Evolutionary conservation across 768 basidiomycete genomes (phyloP).

Genomic region (Mycena rosella): DNA sequence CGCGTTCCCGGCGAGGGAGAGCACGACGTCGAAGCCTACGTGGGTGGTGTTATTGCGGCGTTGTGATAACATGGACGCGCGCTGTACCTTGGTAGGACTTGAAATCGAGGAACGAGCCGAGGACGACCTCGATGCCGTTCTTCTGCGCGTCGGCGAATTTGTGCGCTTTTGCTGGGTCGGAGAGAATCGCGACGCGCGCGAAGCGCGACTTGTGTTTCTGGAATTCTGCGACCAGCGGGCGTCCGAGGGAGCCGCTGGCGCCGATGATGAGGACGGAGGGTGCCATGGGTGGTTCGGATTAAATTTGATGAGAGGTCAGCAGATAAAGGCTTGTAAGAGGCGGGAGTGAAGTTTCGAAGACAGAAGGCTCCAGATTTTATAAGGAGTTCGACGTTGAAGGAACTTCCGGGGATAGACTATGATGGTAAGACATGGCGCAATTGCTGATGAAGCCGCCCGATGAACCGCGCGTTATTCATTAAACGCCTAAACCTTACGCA

Average conservation of each 20-base stretch:
- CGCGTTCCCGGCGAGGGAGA: constrained; percentile 13
- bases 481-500: no score
- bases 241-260: constrained; percentile 11
- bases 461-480: no score
- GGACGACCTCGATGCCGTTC: constrained; percentile 15
- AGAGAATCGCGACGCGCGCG: constrained; percentile 8
- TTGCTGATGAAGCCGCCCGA: no score
- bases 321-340: no score
- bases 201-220: constrained; percentile 5
- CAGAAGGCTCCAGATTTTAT: no score
- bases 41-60: neutral
- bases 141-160: constrained; percentile 5
- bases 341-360: no score
- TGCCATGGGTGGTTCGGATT: neutral
- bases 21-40: constrained; percentile 21
- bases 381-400: no score
- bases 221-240: constrained; percentile 9
- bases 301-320: neutral
- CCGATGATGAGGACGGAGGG: constrained; percentile 18
- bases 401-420: no score
- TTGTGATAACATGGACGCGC: no score
- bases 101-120: constrained; percentile 17
- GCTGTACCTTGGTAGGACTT: constrained; percentile 9
- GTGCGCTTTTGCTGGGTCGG: constrained; percentile 8
- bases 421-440: no score